Evolutionary conservation across 106 monocot genomes (phyloP), one percentile per base, ranked within the genome.

Genomic region (Alisma plantagoaquatica): DNA sequence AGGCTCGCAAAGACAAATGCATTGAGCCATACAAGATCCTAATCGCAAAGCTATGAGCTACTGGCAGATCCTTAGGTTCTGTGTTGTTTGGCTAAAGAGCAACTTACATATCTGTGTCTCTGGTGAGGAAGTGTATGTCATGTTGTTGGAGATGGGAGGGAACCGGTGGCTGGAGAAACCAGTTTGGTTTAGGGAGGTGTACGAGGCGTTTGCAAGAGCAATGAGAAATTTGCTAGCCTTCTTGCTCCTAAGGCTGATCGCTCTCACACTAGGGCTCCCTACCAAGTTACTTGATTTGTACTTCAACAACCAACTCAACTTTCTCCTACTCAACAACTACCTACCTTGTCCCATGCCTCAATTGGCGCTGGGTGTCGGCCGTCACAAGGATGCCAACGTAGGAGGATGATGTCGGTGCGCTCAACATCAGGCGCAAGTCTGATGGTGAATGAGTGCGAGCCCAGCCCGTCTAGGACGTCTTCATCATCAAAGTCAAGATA

Each of bases 321-420:
- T 91, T 24, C 60, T 78, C 0, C 80, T 79, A 53, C 74, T 91
- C 61, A 91, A 91, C 66, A 75, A 75, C 70, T 91, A 91, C 61
- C 91, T 84, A 1, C 68, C 75, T 0, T 91, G 91, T 30, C 91
- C 84, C 0, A 54, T 71, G 20, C 81, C 91, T 1, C 75, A 85
- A 49, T 44, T 91, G 0, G 75, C 81, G 15, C 61, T 91, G 8
- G 91, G 91, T 3, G 78, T 91, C 3, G 72, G 61, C 1, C 48
- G 70, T 0, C 91, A 91, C 70, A 91, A 80, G 20, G 91, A 91
- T 41, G 46, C 83, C 63, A 71, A 70, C 1, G 70, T 73, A 43
- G 3, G 84, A 83, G 32, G 82, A 84, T 47, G 81, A 91, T 10
- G 84, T 91, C 17, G 76, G 63, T 6, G 91, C 84, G 20, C 53